Percentiles rank a stretch among this genome's conserved stretches.
These are phyloP conservation scores for Trichoderma atrobrunneum DNA, from an alignment of 2,329 filamentous ascomycete genomes.

Conservation along the genomic window DNA sequence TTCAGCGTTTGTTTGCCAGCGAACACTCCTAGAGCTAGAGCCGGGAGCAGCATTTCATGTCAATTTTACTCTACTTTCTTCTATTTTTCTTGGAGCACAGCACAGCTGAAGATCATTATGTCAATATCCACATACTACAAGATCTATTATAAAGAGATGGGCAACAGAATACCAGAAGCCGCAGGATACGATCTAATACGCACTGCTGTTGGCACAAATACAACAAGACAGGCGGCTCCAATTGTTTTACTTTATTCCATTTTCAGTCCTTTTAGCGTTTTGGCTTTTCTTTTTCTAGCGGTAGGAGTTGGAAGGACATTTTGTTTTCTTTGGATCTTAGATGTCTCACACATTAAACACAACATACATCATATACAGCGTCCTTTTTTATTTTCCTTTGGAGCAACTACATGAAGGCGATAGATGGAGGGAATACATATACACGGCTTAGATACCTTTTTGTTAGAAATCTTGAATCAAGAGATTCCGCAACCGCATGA, in stretches of 20 bases:
- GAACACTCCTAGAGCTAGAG: neutral
- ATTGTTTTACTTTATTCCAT: neutral
- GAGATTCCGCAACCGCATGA: neutral
- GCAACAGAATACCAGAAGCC: neutral
- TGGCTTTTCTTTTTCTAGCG: neutral
- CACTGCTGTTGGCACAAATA: neutral
- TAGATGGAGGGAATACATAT: neutral
- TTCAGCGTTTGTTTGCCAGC: neutral
- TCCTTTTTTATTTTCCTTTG: neutral
- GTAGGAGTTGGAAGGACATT: neutral
- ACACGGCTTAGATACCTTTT: neutral
- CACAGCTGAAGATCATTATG: neutral
- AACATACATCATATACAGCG: neutral
- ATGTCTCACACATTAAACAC: neutral
- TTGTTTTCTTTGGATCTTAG: neutral
- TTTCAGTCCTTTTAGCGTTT: neutral
- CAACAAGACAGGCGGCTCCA: neutral
- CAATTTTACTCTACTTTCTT: neutral
- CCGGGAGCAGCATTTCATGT: neutral
- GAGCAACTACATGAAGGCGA: neutral
- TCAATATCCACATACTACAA: neutral
- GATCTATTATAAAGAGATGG: neutral
- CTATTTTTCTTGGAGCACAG: neutral
- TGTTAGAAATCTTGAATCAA: neutral
- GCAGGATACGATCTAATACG: neutral